phyloP scores from a whole-genome alignment of 2,329 filamentous ascomycete species.

The Clonostachys chloroleuca region DNA sequence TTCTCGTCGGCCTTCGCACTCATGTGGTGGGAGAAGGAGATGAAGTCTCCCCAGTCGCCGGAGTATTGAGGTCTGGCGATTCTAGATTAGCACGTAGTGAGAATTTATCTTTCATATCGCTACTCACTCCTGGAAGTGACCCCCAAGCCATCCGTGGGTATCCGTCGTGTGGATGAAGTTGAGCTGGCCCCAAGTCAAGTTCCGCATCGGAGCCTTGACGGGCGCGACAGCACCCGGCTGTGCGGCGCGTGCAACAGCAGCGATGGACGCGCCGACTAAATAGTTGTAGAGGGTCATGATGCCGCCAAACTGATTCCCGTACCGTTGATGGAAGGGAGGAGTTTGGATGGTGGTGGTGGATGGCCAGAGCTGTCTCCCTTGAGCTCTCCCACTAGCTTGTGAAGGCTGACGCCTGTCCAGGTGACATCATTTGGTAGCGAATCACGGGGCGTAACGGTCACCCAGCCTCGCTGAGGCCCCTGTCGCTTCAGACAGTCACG shows the following conservation, averaged over 20 bases:
- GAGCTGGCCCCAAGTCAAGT: conserved; percentile 86
- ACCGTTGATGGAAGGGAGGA: too few species aligned
- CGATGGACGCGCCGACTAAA: conserved; percentile 1
- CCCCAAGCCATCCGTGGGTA: conserved; percentile 92
- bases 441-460: too few species aligned
- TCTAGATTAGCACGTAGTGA: conserved; percentile 1
- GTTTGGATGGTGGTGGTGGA: too few species aligned
- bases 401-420: too few species aligned
- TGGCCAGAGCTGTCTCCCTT: too few species aligned
- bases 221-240: conserved; percentile 81
- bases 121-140: conserved; percentile 81
- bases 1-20: conserved; percentile 71
- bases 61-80: conserved; percentile 75
- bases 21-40: conserved; percentile 86
- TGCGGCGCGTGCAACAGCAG: conserved; percentile 37
- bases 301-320: too few species aligned
- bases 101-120: too few species aligned
- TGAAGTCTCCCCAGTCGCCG: conserved; percentile 96
- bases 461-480: too few species aligned
- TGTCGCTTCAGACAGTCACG: too few species aligned
- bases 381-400: too few species aligned
- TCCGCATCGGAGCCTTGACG: conserved; percentile 74
- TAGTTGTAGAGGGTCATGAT: too few species aligned
- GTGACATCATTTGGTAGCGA: too few species aligned
- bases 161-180: conserved; percentile 98